These are phyloP conservation scores for Kazachstania psychrophila DNA, from an alignment of 805 yeast genomes.

Conservation along the genomic window DNA sequence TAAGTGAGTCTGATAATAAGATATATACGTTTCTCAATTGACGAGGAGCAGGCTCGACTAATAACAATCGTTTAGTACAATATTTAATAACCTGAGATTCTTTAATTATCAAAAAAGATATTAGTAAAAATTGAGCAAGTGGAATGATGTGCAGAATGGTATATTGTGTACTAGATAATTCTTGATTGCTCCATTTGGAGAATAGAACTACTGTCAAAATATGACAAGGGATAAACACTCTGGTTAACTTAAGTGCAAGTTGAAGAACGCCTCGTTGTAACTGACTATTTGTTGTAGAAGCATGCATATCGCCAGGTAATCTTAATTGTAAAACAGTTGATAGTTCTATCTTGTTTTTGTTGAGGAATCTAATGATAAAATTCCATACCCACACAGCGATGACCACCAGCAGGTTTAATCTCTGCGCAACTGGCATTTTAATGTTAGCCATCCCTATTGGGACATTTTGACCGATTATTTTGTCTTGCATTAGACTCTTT, in stretches of 20 bases:
- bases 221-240: slow-evolving; percentile 20
- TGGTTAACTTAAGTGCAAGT: slow-evolving; percentile 15
- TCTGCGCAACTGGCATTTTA: slow-evolving; percentile 38
- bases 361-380: slow-evolving; percentile 34
- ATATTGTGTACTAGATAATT: neutral
- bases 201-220: slow-evolving; percentile 7
- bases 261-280: slow-evolving; percentile 28
- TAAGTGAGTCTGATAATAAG: slow-evolving; percentile 70
- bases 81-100: slow-evolving; percentile 34
- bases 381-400: slow-evolving; percentile 49
- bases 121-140: slow-evolving; percentile 17
- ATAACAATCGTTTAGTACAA: slow-evolving; percentile 28
- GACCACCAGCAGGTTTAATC: slow-evolving; percentile 41
- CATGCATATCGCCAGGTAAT: slow-evolving; percentile 15
- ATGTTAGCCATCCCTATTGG: neutral
- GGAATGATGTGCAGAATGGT: slow-evolving; percentile 5
- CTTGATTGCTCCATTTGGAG: neutral
- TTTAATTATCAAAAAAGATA: slow-evolving; percentile 16
- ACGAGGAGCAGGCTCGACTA: slow-evolving; percentile 30
- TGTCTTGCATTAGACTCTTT: neutral
- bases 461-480: neutral
- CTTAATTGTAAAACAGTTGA: slow-evolving; percentile 17
- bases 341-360: slow-evolving; percentile 37
- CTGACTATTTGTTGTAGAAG: slow-evolving; percentile 32
- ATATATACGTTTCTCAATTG: slow-evolving; percentile 49